Percentiles rank a stretch among this genome's conserved stretches.
Conservation (phyloP, 1,139 yeast species). For the Magnusiomyces fungicola region DNA sequence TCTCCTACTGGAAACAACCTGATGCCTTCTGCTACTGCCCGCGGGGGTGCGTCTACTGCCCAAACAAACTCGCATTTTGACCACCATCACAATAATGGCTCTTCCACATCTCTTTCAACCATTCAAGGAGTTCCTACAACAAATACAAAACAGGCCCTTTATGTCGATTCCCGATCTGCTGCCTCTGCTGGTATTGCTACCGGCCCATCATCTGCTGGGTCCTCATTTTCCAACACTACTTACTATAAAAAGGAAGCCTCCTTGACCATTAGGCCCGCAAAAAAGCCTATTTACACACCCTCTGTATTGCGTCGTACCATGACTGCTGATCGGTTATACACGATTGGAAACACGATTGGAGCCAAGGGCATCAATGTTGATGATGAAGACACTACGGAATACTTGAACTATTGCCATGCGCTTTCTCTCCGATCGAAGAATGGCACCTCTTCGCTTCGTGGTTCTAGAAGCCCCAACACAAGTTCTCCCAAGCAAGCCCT, state of each 20-base stretch:
- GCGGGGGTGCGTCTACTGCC: neutral
- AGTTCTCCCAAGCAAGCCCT: neutral
- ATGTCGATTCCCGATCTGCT: constrained; percentile 3
- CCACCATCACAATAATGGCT: neutral
- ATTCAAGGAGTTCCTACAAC: constrained; percentile 4
- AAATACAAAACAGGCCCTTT: constrained; percentile 4
- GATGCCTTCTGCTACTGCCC: constrained; percentile 5
- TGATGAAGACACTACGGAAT: neutral
- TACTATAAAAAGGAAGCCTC: too few relatives aligned
- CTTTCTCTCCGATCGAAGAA: neutral
- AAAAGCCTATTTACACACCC: constrained; percentile 77
- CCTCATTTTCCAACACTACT: neutral
- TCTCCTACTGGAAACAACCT: constrained; percentile 9
- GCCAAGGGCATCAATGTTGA: neutral
- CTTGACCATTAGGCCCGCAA: constrained; percentile 1
- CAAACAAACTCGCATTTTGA: neutral
- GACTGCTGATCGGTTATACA: constrained; percentile 20
- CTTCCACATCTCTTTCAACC: constrained; percentile 4
- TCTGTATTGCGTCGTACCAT: constrained; percentile 68
- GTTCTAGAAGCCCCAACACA: neutral
- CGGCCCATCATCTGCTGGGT: neutral
- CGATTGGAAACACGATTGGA: neutral
- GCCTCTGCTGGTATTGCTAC: neutral
- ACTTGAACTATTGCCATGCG: neutral
- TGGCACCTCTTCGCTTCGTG: neutral